These are phyloP conservation scores for Daldinia eschscholtzii DNA, from an alignment of 2,329 filamentous ascomycete genomes.

Conservation along the genomic window DNA sequence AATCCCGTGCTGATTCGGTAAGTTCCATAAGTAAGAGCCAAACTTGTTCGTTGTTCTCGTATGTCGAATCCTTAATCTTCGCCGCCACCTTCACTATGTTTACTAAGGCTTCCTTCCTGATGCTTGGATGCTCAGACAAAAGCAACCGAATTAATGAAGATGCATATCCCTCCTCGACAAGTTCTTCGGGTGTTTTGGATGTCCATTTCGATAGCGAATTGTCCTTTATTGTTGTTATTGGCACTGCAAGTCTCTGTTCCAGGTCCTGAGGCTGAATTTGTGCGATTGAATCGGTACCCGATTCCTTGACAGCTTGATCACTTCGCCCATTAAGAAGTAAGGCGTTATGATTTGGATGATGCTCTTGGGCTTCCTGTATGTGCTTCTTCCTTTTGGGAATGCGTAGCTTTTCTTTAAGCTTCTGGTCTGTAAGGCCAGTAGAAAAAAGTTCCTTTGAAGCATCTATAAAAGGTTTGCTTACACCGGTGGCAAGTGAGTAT, in stretches of 20 bases:
- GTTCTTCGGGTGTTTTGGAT: conserved; percentile 80
- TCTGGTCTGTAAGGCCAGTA: conserved; percentile 53
- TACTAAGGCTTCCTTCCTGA: conserved; percentile 81
- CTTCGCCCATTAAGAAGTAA: not conserved
- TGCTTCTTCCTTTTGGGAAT: conserved; percentile 39
- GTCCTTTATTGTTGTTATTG: conserved; percentile 63
- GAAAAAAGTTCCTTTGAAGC: conserved; percentile 59
- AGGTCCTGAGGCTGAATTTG: conserved; percentile 61
- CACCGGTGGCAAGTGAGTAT: conserved; percentile 64
- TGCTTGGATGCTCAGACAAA: conserved; percentile 78
- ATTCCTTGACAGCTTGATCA: conserved; percentile 1
- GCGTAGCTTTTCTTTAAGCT: conserved; percentile 52
- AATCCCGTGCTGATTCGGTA: conserved; percentile 75
- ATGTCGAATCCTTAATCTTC: conserved; percentile 75
- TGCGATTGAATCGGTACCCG: conserved; percentile 23
- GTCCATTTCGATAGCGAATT: conserved; percentile 74
- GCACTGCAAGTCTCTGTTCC: conserved; percentile 64
- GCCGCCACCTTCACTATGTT: conserved; percentile 75
- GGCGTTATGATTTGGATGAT: not conserved
- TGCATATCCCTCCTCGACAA: conserved; percentile 82
- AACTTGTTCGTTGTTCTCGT: conserved; percentile 81
- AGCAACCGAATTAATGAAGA: conserved; percentile 79
- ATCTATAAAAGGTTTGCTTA: conserved; percentile 61
- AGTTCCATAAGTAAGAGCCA: conserved; percentile 86
- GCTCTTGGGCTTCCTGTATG: not conserved